Conservation (phyloP, 1,284 basidiomycete genomes). For the Boletellus deceptivus region DNA sequence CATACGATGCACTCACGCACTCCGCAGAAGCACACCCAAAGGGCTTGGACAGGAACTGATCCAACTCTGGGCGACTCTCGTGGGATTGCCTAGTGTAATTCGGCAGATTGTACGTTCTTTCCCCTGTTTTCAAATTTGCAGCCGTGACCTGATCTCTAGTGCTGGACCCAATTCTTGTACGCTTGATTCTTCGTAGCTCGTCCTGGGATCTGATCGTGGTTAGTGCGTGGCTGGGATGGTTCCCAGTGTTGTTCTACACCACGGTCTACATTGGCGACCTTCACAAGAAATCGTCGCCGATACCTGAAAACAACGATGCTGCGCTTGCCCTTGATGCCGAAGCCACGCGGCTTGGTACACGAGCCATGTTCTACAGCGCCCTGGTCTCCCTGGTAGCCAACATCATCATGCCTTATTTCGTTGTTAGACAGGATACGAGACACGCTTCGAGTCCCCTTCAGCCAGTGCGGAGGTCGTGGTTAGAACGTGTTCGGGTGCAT, state of each 20-base stretch:
- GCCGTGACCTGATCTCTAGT: constrained; percentile 40
- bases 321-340: constrained; percentile 54
- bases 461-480: constrained; percentile 24
- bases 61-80: constrained; percentile 68
- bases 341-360: constrained; percentile 79
- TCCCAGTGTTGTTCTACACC: constrained; percentile 86
- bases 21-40: constrained; percentile 30
- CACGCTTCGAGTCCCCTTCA: constrained; percentile 18
- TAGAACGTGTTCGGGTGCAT: constrained; percentile 47
- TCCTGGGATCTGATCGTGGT: constrained; percentile 8
- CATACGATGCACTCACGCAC: constrained; percentile 12
- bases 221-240: constrained; percentile 84
- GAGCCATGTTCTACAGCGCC: constrained; percentile 79
- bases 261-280: constrained; percentile 86
- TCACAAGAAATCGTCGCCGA: constrained; percentile 55
- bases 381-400: constrained; percentile 70
- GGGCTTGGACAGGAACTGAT: constrained; percentile 51
- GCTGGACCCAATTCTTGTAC: constrained; percentile 85
- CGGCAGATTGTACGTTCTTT: constrained; percentile 66
- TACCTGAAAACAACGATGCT: constrained; percentile 35
- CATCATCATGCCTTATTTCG: constrained; percentile 71
- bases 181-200: constrained; percentile 27
- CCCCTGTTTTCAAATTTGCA: constrained; percentile 8
- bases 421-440: constrained; percentile 36
- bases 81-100: constrained; percentile 72